phyloP scores from a whole-genome alignment of 805 yeast genomes.

The Yamadazyma tumulicola region DNA sequence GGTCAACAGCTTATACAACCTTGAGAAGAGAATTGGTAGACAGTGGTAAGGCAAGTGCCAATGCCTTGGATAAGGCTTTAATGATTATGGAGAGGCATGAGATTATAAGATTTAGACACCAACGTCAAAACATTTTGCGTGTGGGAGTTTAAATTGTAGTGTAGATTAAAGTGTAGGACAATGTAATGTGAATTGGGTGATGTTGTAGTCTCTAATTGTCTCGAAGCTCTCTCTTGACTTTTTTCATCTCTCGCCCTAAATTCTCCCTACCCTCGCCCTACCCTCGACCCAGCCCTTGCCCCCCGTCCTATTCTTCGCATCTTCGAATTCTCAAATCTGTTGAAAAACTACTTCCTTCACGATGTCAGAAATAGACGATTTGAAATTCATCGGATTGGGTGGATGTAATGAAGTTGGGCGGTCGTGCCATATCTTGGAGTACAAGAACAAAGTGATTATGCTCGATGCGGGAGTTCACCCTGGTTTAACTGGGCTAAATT shows the following conservation, averaged over 20 bases:
- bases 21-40: conserved; percentile 79
- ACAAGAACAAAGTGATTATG: conserved; percentile 94
- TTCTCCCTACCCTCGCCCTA: background rate
- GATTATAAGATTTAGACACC: conserved; percentile 83
- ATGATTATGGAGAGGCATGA: conserved; percentile 81
- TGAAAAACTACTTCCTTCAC: no score
- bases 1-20: conserved; percentile 87
- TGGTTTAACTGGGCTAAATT: conserved; percentile 82
- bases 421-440: conserved; percentile 88
- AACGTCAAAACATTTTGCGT: conserved; percentile 76
- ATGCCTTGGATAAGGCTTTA: conserved; percentile 80
- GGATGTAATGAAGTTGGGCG: conserved; percentile 99
- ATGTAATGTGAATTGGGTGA: conserved; percentile 7
- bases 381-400: conserved; percentile 82
- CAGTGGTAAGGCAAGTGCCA: conserved; percentile 56
- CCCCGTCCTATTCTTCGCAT: no score
- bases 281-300: no score
- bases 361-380: conserved; percentile 33
- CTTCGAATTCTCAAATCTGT: no score
- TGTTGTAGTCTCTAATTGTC: no score
- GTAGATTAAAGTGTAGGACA: no score
- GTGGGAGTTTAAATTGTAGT: conserved; percentile 51
- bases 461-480: conserved; percentile 98
- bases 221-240: background rate
- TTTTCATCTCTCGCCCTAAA: background rate